These are phyloP conservation scores for Penicillium nucicola DNA, from an alignment of 495 filamentous ascomycete species.

Conservation along the genomic window DNA sequence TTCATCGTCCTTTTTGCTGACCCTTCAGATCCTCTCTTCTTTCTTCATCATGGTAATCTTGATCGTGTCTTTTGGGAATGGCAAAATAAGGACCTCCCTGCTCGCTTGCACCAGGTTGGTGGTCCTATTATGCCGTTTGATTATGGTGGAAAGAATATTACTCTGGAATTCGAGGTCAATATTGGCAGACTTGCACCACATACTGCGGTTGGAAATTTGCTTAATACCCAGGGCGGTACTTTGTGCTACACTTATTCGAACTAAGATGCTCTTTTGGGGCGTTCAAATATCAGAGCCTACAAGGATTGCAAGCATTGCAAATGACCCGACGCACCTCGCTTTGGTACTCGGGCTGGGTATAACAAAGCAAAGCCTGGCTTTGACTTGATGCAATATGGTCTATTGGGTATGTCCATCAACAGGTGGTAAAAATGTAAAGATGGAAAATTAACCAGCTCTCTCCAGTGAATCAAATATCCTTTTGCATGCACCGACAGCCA, in stretches of 20 bases:
- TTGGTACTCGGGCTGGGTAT: too few relatives aligned
- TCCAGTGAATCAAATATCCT: too few relatives aligned
- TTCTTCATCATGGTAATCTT: constrained; percentile 50
- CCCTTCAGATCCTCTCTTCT: constrained; percentile 48
- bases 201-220: constrained; percentile 11
- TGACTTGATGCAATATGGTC: too few relatives aligned
- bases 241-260: constrained; percentile 14
- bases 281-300: too few relatives aligned
- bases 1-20: background rate
- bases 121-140: constrained; percentile 16
- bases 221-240: constrained; percentile 8
- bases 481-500: too few relatives aligned
- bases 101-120: constrained; percentile 18
- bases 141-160: constrained; percentile 17
- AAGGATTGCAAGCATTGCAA: too few relatives aligned
- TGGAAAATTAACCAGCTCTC: too few relatives aligned
- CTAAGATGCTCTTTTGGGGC: too few relatives aligned
- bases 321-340: too few relatives aligned
- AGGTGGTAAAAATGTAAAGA: too few relatives aligned
- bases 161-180: constrained; percentile 16
- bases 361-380: too few relatives aligned
- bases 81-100: constrained; percentile 41
- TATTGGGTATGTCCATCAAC: too few relatives aligned
- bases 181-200: constrained; percentile 15
- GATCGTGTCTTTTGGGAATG: constrained; percentile 56